Conservation (phyloP, 345 rosid species). For the Euphorbia peplus region DNA sequence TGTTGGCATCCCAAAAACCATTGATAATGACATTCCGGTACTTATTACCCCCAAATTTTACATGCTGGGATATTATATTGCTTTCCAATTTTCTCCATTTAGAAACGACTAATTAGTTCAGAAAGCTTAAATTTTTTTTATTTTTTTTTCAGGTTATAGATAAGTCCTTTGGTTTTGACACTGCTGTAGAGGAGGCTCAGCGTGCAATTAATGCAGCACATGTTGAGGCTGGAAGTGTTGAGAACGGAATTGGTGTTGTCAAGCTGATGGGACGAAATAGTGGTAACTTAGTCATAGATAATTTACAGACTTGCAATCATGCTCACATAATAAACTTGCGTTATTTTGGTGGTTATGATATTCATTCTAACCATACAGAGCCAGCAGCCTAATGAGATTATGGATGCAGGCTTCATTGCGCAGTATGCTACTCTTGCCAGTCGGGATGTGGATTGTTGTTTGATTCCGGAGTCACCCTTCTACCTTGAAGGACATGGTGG, state of each 20-base stretch:
- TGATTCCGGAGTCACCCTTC: slow-evolving; percentile 94
- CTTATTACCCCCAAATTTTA: slow-evolving; percentile 11
- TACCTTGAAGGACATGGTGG: slow-evolving; percentile 88
- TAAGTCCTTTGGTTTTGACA: slow-evolving; percentile 87
- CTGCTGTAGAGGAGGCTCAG: slow-evolving; percentile 96
- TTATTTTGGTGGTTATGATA: neutral
- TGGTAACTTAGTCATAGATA: slow-evolving; percentile 46
- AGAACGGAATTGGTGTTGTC: slow-evolving; percentile 81
- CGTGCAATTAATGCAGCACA: slow-evolving; percentile 93
- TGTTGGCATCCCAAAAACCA: slow-evolving; percentile 89
- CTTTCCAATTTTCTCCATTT: slow-evolving; percentile 2
- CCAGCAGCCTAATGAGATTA: slow-evolving; percentile 3
- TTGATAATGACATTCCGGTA: slow-evolving; percentile 94
- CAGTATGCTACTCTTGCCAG: slow-evolving; percentile 82
- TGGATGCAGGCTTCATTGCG: slow-evolving; percentile 40
- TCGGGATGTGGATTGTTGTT: slow-evolving; percentile 88
- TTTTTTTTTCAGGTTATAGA: slow-evolving; percentile 69
- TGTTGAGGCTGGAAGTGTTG: slow-evolving; percentile 74
- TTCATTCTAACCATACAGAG: neutral
- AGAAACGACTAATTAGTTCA: neutral
- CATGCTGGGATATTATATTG: slow-evolving; percentile 14
- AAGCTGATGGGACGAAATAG: slow-evolving; percentile 88
- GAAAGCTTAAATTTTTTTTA: slow-evolving; percentile 14
- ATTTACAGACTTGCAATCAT: neutral
- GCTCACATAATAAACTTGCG: neutral